These are phyloP conservation scores for Leccinum obscurum DNA, from an alignment of 768 basidiomycete genomes.

Conservation along the genomic window DNA sequence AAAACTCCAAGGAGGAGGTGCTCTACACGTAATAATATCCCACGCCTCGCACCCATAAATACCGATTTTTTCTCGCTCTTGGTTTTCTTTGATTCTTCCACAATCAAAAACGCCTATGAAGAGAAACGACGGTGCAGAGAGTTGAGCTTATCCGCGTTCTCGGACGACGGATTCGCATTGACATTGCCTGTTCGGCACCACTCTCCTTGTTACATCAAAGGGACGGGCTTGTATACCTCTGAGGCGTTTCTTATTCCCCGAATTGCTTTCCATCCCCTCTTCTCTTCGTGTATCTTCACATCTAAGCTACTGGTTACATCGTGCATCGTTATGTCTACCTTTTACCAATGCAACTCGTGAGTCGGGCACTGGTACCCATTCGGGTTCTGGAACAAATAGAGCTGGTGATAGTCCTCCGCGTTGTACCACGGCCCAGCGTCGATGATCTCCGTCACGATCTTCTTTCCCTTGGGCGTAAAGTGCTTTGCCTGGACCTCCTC, in stretches of 20 bases:
- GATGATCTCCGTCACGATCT: conserved; percentile 77
- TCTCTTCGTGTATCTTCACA: background rate
- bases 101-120: conserved; percentile 51
- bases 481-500: conserved; percentile 82
- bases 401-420: conserved; percentile 82
- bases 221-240: conserved; percentile 45
- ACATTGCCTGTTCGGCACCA: conserved; percentile 68
- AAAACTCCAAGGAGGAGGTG: background rate
- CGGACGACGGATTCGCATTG: conserved; percentile 45
- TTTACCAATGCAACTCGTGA: conserved; percentile 79
- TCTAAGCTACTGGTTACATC: no score
- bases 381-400: conserved; percentile 80
- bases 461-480: conserved; percentile 68
- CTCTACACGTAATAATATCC: conserved; percentile 20
- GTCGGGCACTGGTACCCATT: conserved; percentile 90
- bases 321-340: background rate
- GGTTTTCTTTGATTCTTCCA: conserved; percentile 41
- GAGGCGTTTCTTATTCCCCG: conserved; percentile 43
- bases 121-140: conserved; percentile 57
- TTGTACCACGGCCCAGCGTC: conserved; percentile 77
- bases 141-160: conserved; percentile 48
- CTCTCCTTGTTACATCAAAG: conserved; percentile 59
- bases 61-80: background rate
- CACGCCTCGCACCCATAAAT: conserved; percentile 15
- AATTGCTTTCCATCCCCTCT: background rate